A percentile compares a stretch with the other conserved stretches of the same genome.
Evolutionary conservation across 2,329 filamentous ascomycete genomes (phyloP).

Genomic region (Amesomyces nigricolor): DNA sequence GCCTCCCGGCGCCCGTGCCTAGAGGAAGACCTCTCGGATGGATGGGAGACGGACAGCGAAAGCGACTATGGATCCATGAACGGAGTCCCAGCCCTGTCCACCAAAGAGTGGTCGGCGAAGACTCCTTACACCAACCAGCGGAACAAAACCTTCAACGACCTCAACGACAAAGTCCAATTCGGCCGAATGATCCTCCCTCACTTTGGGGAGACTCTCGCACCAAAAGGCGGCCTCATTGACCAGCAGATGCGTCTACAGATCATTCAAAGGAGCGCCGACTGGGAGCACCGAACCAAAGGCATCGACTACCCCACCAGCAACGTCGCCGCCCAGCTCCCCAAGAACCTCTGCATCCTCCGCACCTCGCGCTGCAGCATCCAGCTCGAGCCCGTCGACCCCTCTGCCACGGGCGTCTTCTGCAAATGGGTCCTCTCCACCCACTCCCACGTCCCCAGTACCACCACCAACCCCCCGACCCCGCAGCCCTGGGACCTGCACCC

Average conservation of each 20-base stretch:
- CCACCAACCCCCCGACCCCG: background rate
- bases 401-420: constrained; percentile 24
- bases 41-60: constrained; percentile 4
- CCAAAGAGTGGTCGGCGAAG: background rate
- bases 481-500: constrained; percentile 30
- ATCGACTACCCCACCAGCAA: constrained; percentile 2
- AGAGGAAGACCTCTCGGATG: constrained; percentile 5
- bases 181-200: constrained; percentile 19
- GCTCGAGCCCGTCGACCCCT: constrained; percentile 35
- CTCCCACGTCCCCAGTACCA: constrained; percentile 20
- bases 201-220: constrained; percentile 15
- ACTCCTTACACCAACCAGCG: background rate
- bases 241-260: background rate
- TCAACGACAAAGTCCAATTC: constrained; percentile 15
- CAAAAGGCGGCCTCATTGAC: background rate
- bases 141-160: constrained; percentile 14
- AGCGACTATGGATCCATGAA: background rate
- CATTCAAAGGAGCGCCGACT: background rate
- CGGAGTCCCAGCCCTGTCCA: background rate
- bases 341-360: constrained; percentile 38
- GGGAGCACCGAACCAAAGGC: constrained; percentile 5
- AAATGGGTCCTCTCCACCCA: constrained; percentile 32
- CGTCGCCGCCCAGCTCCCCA: constrained; percentile 15
- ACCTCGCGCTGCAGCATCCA: constrained; percentile 46
- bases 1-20: background rate